Conservation (phyloP, 345 rosid genomes). For the Turritis glabra region DNA sequence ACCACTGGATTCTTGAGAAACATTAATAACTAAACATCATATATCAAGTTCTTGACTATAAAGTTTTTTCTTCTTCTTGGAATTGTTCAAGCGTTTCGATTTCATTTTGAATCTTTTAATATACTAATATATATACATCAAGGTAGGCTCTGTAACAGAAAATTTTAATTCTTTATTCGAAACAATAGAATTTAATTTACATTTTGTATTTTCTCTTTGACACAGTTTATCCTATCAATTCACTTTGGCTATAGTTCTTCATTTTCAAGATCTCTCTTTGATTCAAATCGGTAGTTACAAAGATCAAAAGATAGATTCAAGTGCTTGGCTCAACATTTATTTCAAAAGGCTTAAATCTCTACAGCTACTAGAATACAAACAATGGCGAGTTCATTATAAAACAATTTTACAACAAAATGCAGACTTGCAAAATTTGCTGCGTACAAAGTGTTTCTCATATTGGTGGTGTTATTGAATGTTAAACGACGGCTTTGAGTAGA, state of each 20-base stretch:
- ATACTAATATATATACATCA: no score
- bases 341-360: neutral
- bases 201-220: no score
- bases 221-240: no score
- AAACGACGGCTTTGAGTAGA: constrained; percentile 48
- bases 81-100: no score
- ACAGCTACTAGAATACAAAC: constrained; percentile 11
- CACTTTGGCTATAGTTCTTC: neutral
- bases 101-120: no score
- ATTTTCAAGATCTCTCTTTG: neutral
- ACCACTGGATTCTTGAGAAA: no score
- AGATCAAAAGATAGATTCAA: neutral
- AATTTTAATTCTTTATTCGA: no score
- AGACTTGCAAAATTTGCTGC: neutral
- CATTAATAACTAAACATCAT: no score
- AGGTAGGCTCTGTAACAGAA: no score
- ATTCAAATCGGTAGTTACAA: neutral
- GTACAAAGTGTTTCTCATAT: neutral
- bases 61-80: no score
- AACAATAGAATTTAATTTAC: no score
- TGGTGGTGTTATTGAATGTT: neutral
- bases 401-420: constrained; percentile 20
- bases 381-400: neutral
- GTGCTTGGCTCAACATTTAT: neutral
- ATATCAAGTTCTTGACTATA: no score